Evolutionary conservation across 805 yeast genomes (phyloP), one percentile per base, ranked within the genome.

Genomic region (Pichia sporocuriosa): DNA sequence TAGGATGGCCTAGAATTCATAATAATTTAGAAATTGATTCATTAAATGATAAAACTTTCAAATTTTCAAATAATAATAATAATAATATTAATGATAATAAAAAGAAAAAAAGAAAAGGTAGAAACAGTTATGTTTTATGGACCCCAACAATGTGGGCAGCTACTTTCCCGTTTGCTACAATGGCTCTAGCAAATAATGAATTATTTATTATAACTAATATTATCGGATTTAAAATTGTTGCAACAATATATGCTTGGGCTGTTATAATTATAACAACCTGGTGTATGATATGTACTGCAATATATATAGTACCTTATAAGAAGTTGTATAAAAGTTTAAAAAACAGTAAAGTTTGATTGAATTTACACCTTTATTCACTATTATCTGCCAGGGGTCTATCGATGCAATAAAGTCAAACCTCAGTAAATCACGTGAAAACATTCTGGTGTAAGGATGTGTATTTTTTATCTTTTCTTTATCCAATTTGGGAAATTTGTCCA

Each of bases 81-180:
- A n/a, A n/a, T n/a, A n/a, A n/a, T n/a, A n/a, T n/a, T n/a, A n/a
- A n/a, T n/a, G n/a, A n/a, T n/a, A n/a, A n/a, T n/a, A n/a, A n/a
- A n/a, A n/a, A n/a, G n/a, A n/a, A n/a, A n/a, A n/a, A n/a, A n/a
- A n/a, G n/a, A n/a, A n/a, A n/a, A n/a, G n/a, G n/a, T 16, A 12
- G 11, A 7, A 37, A 21, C 12, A 22, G 32, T 12, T 17, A 24
- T 26, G 25, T 32, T 7, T 22, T 22, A 25, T 79, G 77, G 63
- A 64, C 67, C 23, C 68, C 69, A 48, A 70, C 75, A 1, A 77
- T 78, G 77, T 84, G 96, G 96, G 79, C 88, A 15, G 74, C 84
- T 68, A 84, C 96, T 48, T 88, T 88, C 79, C 96, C 96, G 4
- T 54, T 87, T 52, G 96, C 96, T 2, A 85, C 94, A 0, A 78